These are phyloP conservation scores for Paracamarosporium sp. DNA, from an alignment of 2,329 filamentous ascomycete species.

Conservation along the genomic window DNA sequence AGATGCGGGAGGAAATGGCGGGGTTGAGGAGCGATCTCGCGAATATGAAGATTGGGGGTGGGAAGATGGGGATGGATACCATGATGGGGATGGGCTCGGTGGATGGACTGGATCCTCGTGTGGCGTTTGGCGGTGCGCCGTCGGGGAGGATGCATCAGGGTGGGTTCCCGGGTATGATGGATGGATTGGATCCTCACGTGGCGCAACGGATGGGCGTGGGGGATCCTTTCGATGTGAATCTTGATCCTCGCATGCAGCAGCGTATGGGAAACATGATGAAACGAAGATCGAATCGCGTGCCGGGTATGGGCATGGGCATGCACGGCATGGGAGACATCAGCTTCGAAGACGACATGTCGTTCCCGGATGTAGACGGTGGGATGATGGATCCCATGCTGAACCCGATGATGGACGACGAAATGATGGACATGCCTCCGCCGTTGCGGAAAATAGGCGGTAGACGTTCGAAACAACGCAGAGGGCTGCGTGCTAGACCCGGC, in stretches of 20 bases:
- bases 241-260: slow-evolving; percentile 10
- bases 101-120: not conserved
- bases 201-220: slow-evolving; percentile 12
- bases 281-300: slow-evolving; percentile 4
- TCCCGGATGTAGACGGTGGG: slow-evolving; percentile 12
- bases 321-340: not conserved
- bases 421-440: slow-evolving; percentile 3
- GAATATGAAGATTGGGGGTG: slow-evolving; percentile 2
- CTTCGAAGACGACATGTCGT: slow-evolving; percentile 16
- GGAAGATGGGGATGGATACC: not conserved
- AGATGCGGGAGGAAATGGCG: slow-evolving; percentile 10
- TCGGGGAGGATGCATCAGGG: not conserved
- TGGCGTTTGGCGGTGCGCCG: not conserved
- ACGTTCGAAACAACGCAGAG: not conserved
- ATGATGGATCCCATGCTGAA: slow-evolving; percentile 6
- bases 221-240: slow-evolving; percentile 13
- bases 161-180: not conserved
- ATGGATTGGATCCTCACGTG: slow-evolving; percentile 17
- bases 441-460: not conserved
- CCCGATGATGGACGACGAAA: slow-evolving; percentile 4
- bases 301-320: slow-evolving; percentile 4
- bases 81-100: not conserved
- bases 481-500: not conserved
- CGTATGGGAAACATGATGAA: slow-evolving; percentile 11
- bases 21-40: not conserved